A percentile compares a stretch with the other conserved stretches of the same genome.
Conservation (phyloP, 2,329 filamentous ascomycete genomes). For the Metarhizium sp. region DNA sequence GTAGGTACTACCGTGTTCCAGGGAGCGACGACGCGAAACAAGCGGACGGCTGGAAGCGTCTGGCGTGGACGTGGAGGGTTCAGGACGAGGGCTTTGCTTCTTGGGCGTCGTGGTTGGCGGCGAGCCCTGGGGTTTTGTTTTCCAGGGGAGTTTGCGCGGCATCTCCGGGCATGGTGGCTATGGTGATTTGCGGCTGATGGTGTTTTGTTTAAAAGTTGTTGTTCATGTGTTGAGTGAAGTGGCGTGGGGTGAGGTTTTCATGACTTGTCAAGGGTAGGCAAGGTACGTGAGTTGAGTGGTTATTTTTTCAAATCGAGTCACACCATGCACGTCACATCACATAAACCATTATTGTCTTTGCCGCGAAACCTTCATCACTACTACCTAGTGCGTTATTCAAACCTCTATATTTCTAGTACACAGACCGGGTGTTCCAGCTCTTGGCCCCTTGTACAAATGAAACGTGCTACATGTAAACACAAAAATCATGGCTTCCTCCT, state of each 20-base stretch:
- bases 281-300: too few species aligned
- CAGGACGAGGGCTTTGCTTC: background rate
- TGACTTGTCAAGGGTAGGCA: too few species aligned
- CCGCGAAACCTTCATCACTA: too few species aligned
- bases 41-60: too few species aligned
- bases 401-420: conserved; percentile 1
- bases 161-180: background rate
- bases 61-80: background rate
- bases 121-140: background rate
- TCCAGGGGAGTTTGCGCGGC: conserved; percentile 8
- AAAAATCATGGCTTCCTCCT: background rate
- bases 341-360: background rate
- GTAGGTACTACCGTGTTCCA: background rate
- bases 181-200: background rate
- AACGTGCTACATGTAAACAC: background rate
- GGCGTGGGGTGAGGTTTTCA: too few species aligned
- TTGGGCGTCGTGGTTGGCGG: background rate
- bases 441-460: conserved; percentile 3
- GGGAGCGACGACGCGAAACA: too few species aligned
- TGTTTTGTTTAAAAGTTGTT: background rate
- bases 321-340: too few species aligned
- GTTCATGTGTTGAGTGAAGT: background rate
- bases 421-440: conserved; percentile 6
- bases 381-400: background rate
- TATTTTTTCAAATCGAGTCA: too few species aligned